Evolutionary conservation across 108 stramenopile genomes (phyloP), one percentile per base, ranked within the genome.

Genomic region (Conticribra weissflogii): DNA sequence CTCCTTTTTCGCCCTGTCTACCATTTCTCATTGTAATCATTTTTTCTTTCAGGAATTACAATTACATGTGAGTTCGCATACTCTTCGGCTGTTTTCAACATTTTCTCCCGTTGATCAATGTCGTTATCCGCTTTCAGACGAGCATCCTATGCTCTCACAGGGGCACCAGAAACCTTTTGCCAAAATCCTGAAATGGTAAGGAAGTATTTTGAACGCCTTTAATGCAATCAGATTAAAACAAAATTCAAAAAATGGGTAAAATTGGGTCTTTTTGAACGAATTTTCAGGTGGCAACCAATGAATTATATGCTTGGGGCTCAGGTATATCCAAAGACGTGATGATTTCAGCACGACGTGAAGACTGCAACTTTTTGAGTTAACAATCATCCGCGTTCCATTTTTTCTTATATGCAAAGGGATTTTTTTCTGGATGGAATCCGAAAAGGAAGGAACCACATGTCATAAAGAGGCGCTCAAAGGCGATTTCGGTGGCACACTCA

Each of bases 351-450:
- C 22, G n/a, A n/a, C n/a, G n/a, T n/a, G n/a, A n/a, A n/a, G n/a
- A n/a, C n/a, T n/a, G n/a, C n/a, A n/a, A n/a, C n/a, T n/a, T n/a
- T n/a, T n/a, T n/a, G n/a, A n/a, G n/a, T n/a, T n/a, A n/a, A n/a
- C n/a, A n/a, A n/a, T n/a, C n/a, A n/a, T n/a, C n/a, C n/a, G n/a
- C n/a, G n/a, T n/a, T n/a, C n/a, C n/a, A n/a, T 28, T 8, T 46
- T 0, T 7, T 44, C 30, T 59, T 2, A 3, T 0, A 18, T 49
- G 7, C 1, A 34, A 53, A 32, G 64, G 63, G 0, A 77, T 77
- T 28, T 77, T 53, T 54, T 77, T 77, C 36, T 77, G 76, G 76
- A 77, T 77, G 76, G 76, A 77, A 36, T 70, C 51, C 32, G 47
- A 67, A 34, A 79, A 79, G 52, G 78, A 79, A 58, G 78, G 63